Conservation (phyloP, 257 asterid species). For the Dorcoceras hygrometricum region DNA sequence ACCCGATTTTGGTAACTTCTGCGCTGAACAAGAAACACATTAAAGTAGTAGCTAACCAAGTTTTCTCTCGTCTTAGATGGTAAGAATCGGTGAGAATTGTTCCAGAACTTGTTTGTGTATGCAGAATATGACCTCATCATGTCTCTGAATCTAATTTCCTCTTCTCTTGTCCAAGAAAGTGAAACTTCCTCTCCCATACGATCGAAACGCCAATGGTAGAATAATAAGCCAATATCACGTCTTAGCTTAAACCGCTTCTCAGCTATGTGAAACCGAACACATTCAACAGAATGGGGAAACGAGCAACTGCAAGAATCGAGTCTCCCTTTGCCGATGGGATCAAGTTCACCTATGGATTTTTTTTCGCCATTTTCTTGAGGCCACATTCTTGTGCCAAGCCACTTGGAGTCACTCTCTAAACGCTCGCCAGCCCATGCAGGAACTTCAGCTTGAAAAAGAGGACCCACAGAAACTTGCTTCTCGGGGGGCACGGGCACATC, state of each 20-base stretch:
- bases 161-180: constrained; percentile 68
- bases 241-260: constrained; percentile 59
- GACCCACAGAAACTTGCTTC: constrained; percentile 43
- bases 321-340: constrained; percentile 50
- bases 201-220: constrained; percentile 55
- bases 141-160: constrained; percentile 55
- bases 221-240: constrained; percentile 46
- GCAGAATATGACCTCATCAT: constrained; percentile 33
- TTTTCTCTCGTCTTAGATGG: constrained; percentile 53
- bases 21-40: constrained; percentile 53
- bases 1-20: constrained; percentile 79
- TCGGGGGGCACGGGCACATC: constrained; percentile 25
- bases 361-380: constrained; percentile 34
- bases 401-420: constrained; percentile 59
- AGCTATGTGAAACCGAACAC: constrained; percentile 68
- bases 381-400: constrained; percentile 73
- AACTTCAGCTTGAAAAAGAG: constrained; percentile 56
- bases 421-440: constrained; percentile 61
- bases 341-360: constrained; percentile 21
- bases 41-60: constrained; percentile 73
- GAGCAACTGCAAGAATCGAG: constrained; percentile 42
- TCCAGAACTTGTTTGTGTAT: constrained; percentile 44
- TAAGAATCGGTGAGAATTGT: constrained; percentile 31
- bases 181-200: constrained; percentile 92
- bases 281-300: constrained; percentile 48